phyloP scores from a whole-genome alignment of 768 basidiomycete species.

The Lactarius indigo region DNA sequence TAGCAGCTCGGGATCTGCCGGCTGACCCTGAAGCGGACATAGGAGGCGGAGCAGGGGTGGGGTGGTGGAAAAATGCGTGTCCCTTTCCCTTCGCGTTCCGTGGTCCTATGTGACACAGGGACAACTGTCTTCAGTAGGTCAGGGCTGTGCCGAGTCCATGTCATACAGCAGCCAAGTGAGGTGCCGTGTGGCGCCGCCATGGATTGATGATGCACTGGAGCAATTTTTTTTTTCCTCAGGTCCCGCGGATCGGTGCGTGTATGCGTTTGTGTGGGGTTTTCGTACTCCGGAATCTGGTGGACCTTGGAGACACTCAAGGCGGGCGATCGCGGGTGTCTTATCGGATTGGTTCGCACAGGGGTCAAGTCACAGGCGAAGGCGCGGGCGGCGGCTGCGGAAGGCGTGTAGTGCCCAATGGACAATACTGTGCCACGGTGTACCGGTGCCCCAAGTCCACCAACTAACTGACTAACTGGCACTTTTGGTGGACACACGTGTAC shows the following conservation, averaged over 20 bases:
- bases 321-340: slow-evolving; percentile 11
- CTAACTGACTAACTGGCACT: not conserved
- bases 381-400: not conserved
- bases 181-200: slow-evolving; percentile 13
- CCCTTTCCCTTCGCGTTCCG: not conserved
- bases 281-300: slow-evolving; percentile 5
- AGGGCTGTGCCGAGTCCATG: not conserved
- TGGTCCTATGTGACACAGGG: not conserved
- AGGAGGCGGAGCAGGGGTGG: not conserved
- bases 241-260: slow-evolving; percentile 13
- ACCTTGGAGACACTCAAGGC: not conserved
- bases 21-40: not conserved
- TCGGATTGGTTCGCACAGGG: slow-evolving; percentile 8
- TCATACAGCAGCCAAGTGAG: not conserved
- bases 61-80: not conserved
- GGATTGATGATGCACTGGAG: slow-evolving; percentile 1
- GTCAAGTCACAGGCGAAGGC: not conserved
- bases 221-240: slow-evolving; percentile 3
- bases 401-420: not conserved
- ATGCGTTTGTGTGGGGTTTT: not conserved
- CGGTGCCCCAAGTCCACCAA: not conserved
- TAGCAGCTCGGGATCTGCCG: not conserved
- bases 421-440: not conserved
- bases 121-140: not conserved
- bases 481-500: not conserved